These are phyloP conservation scores for Oemleria cerasiformis DNA, from an alignment of 306 rosid species.

Conservation along the genomic window DNA sequence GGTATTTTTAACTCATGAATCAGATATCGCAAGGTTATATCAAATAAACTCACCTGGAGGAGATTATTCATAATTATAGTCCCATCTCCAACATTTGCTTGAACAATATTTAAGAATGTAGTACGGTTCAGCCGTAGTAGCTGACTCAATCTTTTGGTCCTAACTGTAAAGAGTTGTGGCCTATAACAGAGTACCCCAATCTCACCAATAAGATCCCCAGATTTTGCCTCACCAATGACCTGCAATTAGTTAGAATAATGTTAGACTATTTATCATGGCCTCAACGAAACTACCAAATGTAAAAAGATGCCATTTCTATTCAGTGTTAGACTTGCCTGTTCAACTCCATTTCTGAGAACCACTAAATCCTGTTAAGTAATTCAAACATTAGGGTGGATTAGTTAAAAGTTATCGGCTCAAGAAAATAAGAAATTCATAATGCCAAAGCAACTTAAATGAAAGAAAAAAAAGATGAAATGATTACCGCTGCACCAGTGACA, in stretches of 20 bases:
- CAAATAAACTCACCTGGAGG: constrained; percentile 59
- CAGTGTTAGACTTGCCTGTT: constrained; percentile 54
- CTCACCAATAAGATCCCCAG: constrained; percentile 82
- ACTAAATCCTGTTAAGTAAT: constrained; percentile 55
- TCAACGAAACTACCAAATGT: neutral
- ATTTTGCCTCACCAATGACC: constrained; percentile 75
- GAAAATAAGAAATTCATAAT: neutral
- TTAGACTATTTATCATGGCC: neutral
- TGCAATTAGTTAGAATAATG: constrained; percentile 27
- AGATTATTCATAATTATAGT: constrained; percentile 88
- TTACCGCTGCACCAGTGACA: constrained; percentile 89
- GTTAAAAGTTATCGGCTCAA: neutral
- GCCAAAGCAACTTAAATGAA: neutral
- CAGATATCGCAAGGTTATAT: neutral
- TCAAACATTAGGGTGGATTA: constrained; percentile 19
- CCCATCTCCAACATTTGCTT: constrained; percentile 89
- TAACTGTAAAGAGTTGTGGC: constrained; percentile 82
- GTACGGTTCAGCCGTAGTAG: constrained; percentile 76
- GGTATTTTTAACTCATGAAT: neutral
- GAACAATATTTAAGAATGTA: constrained; percentile 66
- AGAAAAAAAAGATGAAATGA: constrained; percentile 9
- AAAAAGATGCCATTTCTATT: neutral
- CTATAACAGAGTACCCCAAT: constrained; percentile 89
- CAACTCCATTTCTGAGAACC: constrained; percentile 65
- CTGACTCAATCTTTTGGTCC: constrained; percentile 82